Conservation (phyloP, 805 yeast species). For the Yarrowia sp. region DNA sequence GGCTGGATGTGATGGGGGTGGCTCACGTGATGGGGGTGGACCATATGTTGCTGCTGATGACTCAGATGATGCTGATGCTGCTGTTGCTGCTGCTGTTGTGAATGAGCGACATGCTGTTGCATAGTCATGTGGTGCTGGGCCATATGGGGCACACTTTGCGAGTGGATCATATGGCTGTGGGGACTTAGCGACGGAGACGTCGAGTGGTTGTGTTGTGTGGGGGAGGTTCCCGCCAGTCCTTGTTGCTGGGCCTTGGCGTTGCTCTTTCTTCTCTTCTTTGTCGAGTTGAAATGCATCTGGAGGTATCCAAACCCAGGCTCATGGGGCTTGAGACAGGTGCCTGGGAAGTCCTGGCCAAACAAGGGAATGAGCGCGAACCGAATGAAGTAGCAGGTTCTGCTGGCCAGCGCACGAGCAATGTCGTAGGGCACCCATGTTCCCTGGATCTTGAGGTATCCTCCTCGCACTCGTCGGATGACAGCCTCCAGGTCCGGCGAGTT, state of each 20-base stretch:
- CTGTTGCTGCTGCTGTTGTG: constrained; percentile 25
- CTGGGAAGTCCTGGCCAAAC: constrained; percentile 75
- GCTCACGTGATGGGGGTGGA: constrained; percentile 4
- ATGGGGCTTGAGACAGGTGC: constrained; percentile 62
- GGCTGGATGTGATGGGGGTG: constrained; percentile 22
- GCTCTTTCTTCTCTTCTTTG: constrained; percentile 31
- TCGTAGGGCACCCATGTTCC: constrained; percentile 90
- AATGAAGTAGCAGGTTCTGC: constrained; percentile 77
- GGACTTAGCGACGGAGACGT: constrained; percentile 4
- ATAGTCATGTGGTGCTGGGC: constrained; percentile 20
- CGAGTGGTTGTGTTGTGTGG: constrained; percentile 2
- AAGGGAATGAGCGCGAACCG: constrained; percentile 78
- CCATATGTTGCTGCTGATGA: constrained; percentile 12
- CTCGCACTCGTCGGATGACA: constrained; percentile 75
- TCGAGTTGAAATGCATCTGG: constrained; percentile 47
- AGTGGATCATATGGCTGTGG: constrained; percentile 9
- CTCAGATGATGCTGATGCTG: background rate
- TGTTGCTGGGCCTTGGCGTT: constrained; percentile 29
- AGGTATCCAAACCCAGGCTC: constrained; percentile 73
- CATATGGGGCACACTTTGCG: constrained; percentile 20
- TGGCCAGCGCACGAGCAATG: constrained; percentile 70
- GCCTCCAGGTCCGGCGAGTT: constrained; percentile 66
- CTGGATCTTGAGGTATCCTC: constrained; percentile 90
- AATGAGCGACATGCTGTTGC: constrained; percentile 9
- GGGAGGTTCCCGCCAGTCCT: background rate